Conservation (phyloP, 352 stramenopile genomes). For the Elongisporangium undulatum region DNA sequence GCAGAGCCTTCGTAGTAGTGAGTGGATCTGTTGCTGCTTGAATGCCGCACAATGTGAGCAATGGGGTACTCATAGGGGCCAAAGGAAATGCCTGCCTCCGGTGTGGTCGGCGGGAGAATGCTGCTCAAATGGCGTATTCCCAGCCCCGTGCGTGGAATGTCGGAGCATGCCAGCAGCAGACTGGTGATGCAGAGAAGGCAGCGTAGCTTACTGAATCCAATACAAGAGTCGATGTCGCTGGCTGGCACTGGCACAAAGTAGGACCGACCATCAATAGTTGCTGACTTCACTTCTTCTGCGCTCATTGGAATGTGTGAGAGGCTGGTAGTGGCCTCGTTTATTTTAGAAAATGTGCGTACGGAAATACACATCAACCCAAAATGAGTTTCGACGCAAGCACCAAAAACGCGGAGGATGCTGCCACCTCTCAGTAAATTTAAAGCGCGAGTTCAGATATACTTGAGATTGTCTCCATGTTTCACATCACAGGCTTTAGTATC, state of each 20-base stretch:
- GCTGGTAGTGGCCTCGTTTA: too few relatives aligned
- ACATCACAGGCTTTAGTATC: too few relatives aligned
- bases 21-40: neutral
- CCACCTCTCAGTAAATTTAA: too few relatives aligned
- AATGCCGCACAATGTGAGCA: slow-evolving; percentile 12
- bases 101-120: slow-evolving; percentile 6
- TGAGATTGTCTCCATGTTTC: too few relatives aligned
- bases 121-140: slow-evolving; percentile 13
- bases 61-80: slow-evolving; percentile 31
- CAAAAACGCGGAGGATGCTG: too few relatives aligned
- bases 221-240: slow-evolving; percentile 3
- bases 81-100: slow-evolving; percentile 9
- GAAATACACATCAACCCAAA: too few relatives aligned
- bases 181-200: slow-evolving; percentile 5
- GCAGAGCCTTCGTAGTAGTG: neutral
- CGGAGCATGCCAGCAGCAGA: slow-evolving; percentile 8
- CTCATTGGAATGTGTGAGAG: too few relatives aligned
- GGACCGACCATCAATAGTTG: too few relatives aligned
- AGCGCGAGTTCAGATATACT: too few relatives aligned
- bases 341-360: too few relatives aligned
- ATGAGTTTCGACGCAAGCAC: too few relatives aligned
- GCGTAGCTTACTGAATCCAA: slow-evolving; percentile 2
- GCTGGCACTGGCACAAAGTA: neutral
- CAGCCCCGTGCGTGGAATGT: slow-evolving; percentile 34
- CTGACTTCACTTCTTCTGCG: too few relatives aligned